Conservation (phyloP, 164 flowering plant species). For the Chimonanthus praecox region DNA sequence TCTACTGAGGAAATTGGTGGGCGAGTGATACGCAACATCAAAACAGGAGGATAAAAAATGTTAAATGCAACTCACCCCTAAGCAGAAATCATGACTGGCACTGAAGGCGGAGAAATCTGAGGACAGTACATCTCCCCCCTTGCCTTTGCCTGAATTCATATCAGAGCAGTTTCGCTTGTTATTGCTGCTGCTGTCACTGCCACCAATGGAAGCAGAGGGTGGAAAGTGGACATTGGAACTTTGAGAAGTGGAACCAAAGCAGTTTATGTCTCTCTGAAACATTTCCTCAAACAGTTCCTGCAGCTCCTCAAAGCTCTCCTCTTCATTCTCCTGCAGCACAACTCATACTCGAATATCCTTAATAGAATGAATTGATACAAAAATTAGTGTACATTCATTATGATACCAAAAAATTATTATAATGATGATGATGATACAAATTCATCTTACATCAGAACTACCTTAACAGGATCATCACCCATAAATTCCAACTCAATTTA, state of each 20-base stretch:
- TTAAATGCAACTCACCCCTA: neutral
- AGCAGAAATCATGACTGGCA: constrained; percentile 2
- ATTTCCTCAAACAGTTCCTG: constrained; percentile 67
- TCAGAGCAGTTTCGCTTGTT: constrained; percentile 42
- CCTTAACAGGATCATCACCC: neutral
- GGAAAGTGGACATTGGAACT: neutral
- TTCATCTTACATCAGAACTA: no score
- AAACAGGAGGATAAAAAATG: no score
- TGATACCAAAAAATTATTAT: no score
- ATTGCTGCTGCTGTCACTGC: constrained; percentile 4
- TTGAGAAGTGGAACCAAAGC: constrained; percentile 23
- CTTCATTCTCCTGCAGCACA: constrained; percentile 46
- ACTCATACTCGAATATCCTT: neutral
- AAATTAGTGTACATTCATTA: neutral
- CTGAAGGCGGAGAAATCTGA: neutral
- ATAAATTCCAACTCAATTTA: neutral
- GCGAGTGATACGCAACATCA: no score
- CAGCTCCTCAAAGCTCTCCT: constrained; percentile 66
- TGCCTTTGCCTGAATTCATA: constrained; percentile 24
- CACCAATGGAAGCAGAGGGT: constrained; percentile 25
- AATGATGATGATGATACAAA: no score
- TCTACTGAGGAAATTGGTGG: no score
- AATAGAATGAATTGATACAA: neutral
- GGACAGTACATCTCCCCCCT: neutral
- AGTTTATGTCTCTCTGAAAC: constrained; percentile 43